These are phyloP conservation scores for Eucalyptus caleyi DNA, from an alignment of 345 rosid genomes.

Conservation along the genomic window DNA sequence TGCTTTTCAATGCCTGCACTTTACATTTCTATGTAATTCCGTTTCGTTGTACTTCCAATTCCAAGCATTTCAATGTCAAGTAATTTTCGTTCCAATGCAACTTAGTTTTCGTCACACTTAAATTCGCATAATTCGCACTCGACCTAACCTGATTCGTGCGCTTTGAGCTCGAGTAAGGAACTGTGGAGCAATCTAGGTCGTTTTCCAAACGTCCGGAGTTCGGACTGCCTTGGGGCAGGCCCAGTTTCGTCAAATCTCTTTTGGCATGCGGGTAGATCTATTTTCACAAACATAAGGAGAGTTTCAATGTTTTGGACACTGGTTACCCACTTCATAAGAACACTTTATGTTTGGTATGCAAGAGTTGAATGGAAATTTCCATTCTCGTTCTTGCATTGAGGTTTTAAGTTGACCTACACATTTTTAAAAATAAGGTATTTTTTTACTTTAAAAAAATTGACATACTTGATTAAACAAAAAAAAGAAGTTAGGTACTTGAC, in stretches of 20 bases:
- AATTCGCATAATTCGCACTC: background rate
- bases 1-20: background rate
- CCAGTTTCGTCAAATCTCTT: background rate
- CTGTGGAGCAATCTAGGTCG: background rate
- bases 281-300: background rate
- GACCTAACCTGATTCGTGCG: background rate
- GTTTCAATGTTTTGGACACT: background rate
- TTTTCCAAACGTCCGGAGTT: background rate
- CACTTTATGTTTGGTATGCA: background rate
- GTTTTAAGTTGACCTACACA: background rate
- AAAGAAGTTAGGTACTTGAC: background rate
- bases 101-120: background rate
- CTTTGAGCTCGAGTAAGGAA: background rate
- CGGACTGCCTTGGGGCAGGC: background rate
- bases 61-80: background rate
- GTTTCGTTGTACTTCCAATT: background rate
- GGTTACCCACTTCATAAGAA: background rate
- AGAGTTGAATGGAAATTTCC: background rate
- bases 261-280: background rate
- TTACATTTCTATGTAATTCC: background rate
- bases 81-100: background rate
- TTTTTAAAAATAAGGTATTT: background rate
- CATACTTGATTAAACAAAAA: background rate
- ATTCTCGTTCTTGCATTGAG: background rate
- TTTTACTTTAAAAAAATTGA: too few relatives aligned